Base-by-base conservation (phyloP, 225 moss, liverwort and hornwort genomes). In the Thuidium tamariscinum region DNA sequence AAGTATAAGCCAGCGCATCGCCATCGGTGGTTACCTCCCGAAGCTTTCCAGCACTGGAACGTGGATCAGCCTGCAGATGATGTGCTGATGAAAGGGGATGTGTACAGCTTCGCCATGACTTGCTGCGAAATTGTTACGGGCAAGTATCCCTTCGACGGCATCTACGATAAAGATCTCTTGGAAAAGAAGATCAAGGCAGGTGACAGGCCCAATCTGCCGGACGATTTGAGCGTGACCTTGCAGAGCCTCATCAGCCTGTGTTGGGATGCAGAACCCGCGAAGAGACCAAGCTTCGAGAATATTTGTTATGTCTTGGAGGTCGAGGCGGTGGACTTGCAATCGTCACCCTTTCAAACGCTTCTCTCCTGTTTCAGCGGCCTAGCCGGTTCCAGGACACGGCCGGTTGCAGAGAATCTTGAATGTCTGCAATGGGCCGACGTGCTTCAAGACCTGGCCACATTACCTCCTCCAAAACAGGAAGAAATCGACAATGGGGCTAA, bases 61-160 rank as follows among this genome's bases (percentile, higher is more conserved):
- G 14, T 83, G 56, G 37, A 76, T 39, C 88, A 85, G 32, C 85
- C 85, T 7, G 60, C 20, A 15, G 88, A 80, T 23, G 84, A 51
- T 23, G 32, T 86, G 42, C 46, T 88, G 75, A 77, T 76, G 88
- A 54, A 86, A 75, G 86, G 86, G 25, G 88, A 86, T 37, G 81
- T 91, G 17, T 91, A 90, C 88, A 86, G 83, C 86, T 91, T 86
- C 70, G 86, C 83, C 25, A 89, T 91, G 86, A 89, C 91, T 9
- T 91, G 91, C 82, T 89, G 72, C 77, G 91, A 91, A 89, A 77
- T 89, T 78, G 77, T 87, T 12, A 77, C 87, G 59, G 87, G 87
- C 27, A 87, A 78, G 57, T 82, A 87, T 19, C 89, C 85, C 18
- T 89, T 87, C n/a, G 82, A 89, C 37, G 85, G 82, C 72, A 59